These are phyloP conservation scores for Arachnomyces sp. DNA, from an alignment of 2,329 filamentous ascomycete genomes.

Conservation along the genomic window DNA sequence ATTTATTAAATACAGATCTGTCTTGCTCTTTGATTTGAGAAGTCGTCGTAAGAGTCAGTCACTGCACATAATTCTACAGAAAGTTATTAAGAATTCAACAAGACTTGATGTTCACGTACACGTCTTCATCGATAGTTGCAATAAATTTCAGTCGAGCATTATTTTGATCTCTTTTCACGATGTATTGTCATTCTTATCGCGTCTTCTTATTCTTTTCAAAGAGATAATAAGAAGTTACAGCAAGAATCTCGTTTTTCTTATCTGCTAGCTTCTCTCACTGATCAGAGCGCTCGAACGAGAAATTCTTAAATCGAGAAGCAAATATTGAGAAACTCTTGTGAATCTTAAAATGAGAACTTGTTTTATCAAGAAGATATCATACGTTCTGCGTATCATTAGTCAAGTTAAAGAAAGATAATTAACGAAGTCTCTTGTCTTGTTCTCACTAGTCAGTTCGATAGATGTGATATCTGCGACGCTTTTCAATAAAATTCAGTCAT, in stretches of 20 bases:
- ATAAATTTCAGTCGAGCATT: constrained; percentile 1
- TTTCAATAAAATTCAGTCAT: constrained; percentile 6
- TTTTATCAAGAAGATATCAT: constrained; percentile 3
- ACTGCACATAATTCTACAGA: constrained; percentile 5
- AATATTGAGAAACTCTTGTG: not conserved
- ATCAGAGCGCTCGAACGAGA: not conserved
- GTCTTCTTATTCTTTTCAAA: constrained; percentile 4
- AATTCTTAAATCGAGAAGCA: constrained; percentile 3
- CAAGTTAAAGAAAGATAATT: not conserved
- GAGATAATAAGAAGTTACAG: constrained; percentile 5
- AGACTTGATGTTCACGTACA: constrained; percentile 2
- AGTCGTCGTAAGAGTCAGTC: constrained; percentile 3
- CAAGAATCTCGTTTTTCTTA: constrained; percentile 4
- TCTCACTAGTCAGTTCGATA: constrained; percentile 2
- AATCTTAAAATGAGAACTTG: not conserved
- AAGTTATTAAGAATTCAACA: constrained; percentile 1
- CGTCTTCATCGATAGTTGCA: not conserved
- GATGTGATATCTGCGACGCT: constrained; percentile 2
- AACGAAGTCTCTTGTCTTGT: constrained; percentile 2
- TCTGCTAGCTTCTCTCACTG: constrained; percentile 1
- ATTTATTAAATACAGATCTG: too few species aligned
- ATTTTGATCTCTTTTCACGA: not conserved
- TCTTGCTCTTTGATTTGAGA: too few species aligned
- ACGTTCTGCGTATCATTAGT: constrained; percentile 1
- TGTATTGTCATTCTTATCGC: constrained; percentile 4